phyloP scores from a whole-genome alignment of 345 rosid species.

The Brassica carinata region DNA sequence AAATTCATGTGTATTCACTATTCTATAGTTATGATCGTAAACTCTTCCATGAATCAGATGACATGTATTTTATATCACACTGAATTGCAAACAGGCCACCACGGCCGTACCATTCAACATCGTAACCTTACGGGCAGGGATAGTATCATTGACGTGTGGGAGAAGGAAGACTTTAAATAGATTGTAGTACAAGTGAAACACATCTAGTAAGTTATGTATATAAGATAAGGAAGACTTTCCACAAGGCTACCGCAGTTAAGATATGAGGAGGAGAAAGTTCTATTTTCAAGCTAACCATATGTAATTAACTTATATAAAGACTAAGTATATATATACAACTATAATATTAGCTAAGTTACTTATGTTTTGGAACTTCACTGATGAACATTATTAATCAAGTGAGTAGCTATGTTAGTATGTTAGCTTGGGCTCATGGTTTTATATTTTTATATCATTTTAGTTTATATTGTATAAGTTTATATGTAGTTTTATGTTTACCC shows the following conservation, averaged over 20 bases:
- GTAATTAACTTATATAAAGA: too few relatives aligned
- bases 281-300: too few relatives aligned
- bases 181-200: not conserved
- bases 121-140: not conserved
- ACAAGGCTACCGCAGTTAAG: too few relatives aligned
- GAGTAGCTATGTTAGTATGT: not conserved
- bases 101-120: not conserved
- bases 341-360: too few relatives aligned
- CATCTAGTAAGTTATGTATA: not conserved
- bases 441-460: not conserved
- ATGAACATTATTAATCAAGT: not conserved
- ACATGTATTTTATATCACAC: too few relatives aligned
- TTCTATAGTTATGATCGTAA: too few relatives aligned
- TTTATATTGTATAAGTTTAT: too few relatives aligned
- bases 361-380: not conserved
- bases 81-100: too few relatives aligned
- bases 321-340: too few relatives aligned
- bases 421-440: not conserved
- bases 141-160: not conserved
- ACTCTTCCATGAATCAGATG: too few relatives aligned
- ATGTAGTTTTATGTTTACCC: not conserved
- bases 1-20: not conserved
- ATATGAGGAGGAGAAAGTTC: too few relatives aligned
- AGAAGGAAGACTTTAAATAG: not conserved
- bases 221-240: not conserved